Evolutionary conservation across 768 basidiomycete species (phyloP).

Genomic region (Sutorius australiensis): DNA sequence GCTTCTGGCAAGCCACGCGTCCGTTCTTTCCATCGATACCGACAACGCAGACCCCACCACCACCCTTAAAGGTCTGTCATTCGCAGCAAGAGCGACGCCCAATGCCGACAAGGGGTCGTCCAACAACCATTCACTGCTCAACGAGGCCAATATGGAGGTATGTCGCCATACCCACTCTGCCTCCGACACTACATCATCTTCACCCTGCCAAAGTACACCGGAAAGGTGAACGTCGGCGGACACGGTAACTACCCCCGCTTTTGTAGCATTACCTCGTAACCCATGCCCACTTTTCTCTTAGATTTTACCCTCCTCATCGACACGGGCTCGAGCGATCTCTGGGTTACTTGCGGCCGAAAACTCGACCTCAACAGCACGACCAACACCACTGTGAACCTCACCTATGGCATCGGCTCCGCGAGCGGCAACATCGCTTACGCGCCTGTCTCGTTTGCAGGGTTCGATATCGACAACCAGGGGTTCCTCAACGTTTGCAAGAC

Average conservation of each 20-base stretch:
- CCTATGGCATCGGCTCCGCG: slow-evolving; percentile 40
- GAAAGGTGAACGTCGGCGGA: slow-evolving; percentile 29
- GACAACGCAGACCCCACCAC: neutral
- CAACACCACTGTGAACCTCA: slow-evolving; percentile 27
- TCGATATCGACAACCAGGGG: slow-evolving; percentile 27
- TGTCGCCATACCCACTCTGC: neutral
- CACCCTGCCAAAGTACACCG: slow-evolving; percentile 21
- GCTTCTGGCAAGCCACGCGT: slow-evolving; percentile 34
- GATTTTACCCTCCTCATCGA: slow-evolving; percentile 29
- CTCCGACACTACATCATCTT: neutral
- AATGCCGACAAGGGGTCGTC: slow-evolving; percentile 17
- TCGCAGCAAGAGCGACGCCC: slow-evolving; percentile 16
- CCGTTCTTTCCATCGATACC: slow-evolving; percentile 9
- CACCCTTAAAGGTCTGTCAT: slow-evolving; percentile 18
- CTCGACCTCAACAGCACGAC: slow-evolving; percentile 31
- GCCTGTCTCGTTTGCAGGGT: slow-evolving; percentile 34
- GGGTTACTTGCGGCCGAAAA: slow-evolving; percentile 18
- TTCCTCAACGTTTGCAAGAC: slow-evolving; percentile 23
- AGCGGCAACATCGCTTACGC: slow-evolving; percentile 36
- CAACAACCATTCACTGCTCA: slow-evolving; percentile 23
- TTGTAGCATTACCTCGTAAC: too few species aligned
- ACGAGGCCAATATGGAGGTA: slow-evolving; percentile 27
- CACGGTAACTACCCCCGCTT: slow-evolving; percentile 17
- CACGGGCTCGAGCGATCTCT: slow-evolving; percentile 32
- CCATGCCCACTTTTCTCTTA: slow-evolving; percentile 1